Evolutionary conservation across 495 filamentous ascomycete species (phyloP), one percentile per base, ranked within the genome.

Genomic region (Lophium mytilinum): DNA sequence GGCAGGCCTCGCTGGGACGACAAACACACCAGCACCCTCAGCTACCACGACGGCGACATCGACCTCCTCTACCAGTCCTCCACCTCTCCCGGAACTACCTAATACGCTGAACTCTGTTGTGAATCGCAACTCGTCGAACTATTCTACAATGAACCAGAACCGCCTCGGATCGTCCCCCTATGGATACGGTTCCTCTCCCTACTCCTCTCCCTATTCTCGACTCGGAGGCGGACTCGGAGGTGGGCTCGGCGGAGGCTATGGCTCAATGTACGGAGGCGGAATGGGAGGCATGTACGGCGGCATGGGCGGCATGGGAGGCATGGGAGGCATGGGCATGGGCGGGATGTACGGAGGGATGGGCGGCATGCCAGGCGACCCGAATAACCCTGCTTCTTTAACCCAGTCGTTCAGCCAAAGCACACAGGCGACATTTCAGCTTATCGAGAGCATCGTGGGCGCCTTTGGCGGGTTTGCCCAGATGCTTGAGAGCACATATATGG

Each of bases 401-500:
- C 86, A 92, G 66, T 84, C 85, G 17, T 95, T 97, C 74, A 85
- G 80, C 64, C 89, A 90, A 66, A 91, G 83, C 72, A 99, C 94
- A 0, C 88, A 91, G 62, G 87, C 92, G n/a, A 97, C 94, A 1
- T 99, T 99, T 68, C 93, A 97, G 78, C 88, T 97, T 78, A 90
- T 99, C 40, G 94, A 99, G 75, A 93, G 90, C 60, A 87, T 99
- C 42, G 93, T 97, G n/a, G 86, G 89, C n/a, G 91, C 94, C 14
- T 96, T 93, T 72, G 89, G 92, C 33, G 94, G 94, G 1, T 96
- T 99, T 68, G 91, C 94, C 15, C 94, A 99, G 78, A 97, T 99
- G 94, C 79, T 99, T 10, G 93, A 99, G 73, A 96, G 92, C 71
- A 97, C 94, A 10, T 99, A 95, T 65, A 97, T 99, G 94, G 93